Base-by-base conservation (phyloP, 805 yeast genomes). In the Kurtzmaniella cleridarum region DNA sequence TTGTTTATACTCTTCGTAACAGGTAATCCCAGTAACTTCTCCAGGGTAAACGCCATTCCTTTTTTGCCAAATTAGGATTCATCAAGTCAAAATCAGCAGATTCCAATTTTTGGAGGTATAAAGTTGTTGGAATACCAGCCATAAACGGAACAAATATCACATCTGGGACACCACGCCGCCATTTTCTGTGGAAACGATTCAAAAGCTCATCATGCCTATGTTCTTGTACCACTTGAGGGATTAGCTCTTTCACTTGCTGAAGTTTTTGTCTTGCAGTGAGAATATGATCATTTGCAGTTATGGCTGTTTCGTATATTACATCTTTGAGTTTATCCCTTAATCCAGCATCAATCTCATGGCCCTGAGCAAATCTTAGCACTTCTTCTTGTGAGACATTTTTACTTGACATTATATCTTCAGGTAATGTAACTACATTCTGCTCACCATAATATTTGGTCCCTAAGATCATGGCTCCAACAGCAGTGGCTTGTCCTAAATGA, bases 401-500 rank as follows among this genome's bases (percentile, higher is more conserved):
- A 36, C 66, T 60, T 1, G 78, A 66, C 74, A 84, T 66, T 11
- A 75, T 39, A 35, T 81, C 85, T 2, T 76, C 51, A 0, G 95
- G 95, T 31, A 87, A 57, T 27, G 78, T 69, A 11, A 84, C 67
- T 32, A 68, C 73, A 41, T 73, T 69, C 26, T 63, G 53, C 15
- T 59, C 54, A 0, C 84, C 80, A 55, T 78, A 80, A 57, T 71
- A 84, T 17, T 66, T 64, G 35, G 80, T 53, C 0, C 84, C 85
- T 37, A 82, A 62, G 11, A 87, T 66, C 58, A 76, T 68, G 2
- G 83, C 71, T 1, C 87, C 79, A 10, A 87, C 68, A 0, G 89
- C 81, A 0, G 82, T 75, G 1, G 93, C 85, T 56, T 87, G 95
- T 5, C 95, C 95, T 29, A 87, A 60, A 59, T 86, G 95, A 0